Base-by-base conservation (phyloP, 352 stramenopile species). In the Phytophthora sp. region DNA sequence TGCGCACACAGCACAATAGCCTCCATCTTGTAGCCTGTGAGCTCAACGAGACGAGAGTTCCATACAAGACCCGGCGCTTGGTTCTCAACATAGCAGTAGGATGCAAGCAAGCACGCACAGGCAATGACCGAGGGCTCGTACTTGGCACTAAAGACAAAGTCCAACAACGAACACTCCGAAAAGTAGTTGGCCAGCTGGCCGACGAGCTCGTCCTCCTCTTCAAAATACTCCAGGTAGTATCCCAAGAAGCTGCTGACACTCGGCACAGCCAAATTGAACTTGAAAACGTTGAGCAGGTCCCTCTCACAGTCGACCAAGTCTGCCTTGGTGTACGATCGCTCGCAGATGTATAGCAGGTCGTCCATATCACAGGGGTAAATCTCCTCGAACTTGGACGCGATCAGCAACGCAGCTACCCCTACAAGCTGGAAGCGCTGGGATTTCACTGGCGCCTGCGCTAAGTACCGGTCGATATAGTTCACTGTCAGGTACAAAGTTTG, bases 361-460 rank as follows among this genome's bases (percentile, higher is more conserved):
- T 91, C 74, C 46, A 99, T 91, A 72, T 99, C 95, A 12, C 97
- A 96, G 10, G 96, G 95, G 67, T 99, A 99, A 51, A 99, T 99
- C 74, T 99, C 98, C 71, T 99, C 98, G 76, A 99, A 99, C 84
- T 99, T 99, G 21, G 97, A 98, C 12, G 97, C 97, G 54, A 91
- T 75, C 59, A 99, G 84, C 54, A 99, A 89, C 37, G 91, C 87
- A 3, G 96, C 96, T 32, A 99, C 88, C 24, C 97, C 96, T 46
- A 99, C 94, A 34, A 99, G 92, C 79, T 99, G 98, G 49, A 99
- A 95, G 54, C 98, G 96, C 31, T 91, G 86, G 24, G 95, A 86
- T 17, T 87, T 89, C 5, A 99, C 95, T 35, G 91, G 54, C 17
- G 82, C 74, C 17, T 84, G 79, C 43, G 94, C 78, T 7, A 99